phyloP scores from a whole-genome alignment of 257 asterid genomes.

The Solanum pennellii region DNA sequence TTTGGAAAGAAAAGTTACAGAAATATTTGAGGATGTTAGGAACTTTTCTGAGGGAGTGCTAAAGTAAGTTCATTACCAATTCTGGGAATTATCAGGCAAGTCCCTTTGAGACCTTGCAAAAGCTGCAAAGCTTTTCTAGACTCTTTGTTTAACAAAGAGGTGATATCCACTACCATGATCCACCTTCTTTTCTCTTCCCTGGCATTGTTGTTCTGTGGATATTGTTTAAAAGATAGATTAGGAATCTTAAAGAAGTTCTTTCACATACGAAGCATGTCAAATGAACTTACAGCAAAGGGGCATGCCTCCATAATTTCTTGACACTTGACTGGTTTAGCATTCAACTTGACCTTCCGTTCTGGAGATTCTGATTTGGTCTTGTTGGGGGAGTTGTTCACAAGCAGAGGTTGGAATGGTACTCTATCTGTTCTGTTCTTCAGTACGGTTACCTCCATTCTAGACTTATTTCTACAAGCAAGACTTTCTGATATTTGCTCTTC shows the following conservation, averaged over 20 bases:
- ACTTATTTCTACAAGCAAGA: slow-evolving; percentile 11
- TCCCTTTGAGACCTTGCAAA: slow-evolving; percentile 61
- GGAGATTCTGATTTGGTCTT: slow-evolving; percentile 23
- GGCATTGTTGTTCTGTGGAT: slow-evolving; percentile 22
- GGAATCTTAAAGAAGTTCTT: not conserved
- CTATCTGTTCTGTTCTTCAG: slow-evolving; percentile 26
- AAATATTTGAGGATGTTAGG: not conserved
- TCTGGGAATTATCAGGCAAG: slow-evolving; percentile 60
- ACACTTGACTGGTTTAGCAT: not conserved
- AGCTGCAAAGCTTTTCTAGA: slow-evolving; percentile 77
- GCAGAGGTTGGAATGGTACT: slow-evolving; percentile 41
- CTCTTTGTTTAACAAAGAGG: slow-evolving; percentile 49
- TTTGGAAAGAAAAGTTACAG: not conserved
- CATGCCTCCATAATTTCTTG: slow-evolving; percentile 11
- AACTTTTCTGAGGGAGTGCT: not conserved
- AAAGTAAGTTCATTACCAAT: slow-evolving; percentile 34
- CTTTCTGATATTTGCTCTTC: slow-evolving; percentile 17
- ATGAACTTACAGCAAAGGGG: slow-evolving; percentile 2
- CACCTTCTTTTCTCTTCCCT: slow-evolving; percentile 30
- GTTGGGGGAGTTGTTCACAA: slow-evolving; percentile 13
- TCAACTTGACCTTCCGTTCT: slow-evolving; percentile 2
- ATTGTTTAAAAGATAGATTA: not conserved
- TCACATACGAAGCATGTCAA: not conserved
- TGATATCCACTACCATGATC: slow-evolving; percentile 64
- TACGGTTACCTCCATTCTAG: not conserved